phyloP scores from a whole-genome alignment of 345 rosid genomes.

The Lenwebbia sp. region DNA sequence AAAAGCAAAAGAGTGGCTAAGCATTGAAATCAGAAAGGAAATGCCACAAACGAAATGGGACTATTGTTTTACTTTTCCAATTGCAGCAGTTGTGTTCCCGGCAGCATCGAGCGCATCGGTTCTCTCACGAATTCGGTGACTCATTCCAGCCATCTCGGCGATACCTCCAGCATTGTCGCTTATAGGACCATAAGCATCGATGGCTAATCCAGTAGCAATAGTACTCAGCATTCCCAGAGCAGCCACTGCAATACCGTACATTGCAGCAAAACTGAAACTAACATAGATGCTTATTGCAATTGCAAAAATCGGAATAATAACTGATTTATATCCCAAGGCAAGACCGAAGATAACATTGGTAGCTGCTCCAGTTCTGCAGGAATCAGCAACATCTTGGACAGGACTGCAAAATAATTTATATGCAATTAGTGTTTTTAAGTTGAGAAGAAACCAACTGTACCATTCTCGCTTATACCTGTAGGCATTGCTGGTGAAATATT shows the following conservation, averaged over 20 bases:
- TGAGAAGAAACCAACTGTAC: neutral
- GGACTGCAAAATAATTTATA: slow-evolving; percentile 7
- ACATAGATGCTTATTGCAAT: neutral
- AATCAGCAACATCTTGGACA: slow-evolving; percentile 31
- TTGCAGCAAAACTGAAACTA: neutral
- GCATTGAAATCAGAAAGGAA: neutral
- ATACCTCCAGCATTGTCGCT: neutral
- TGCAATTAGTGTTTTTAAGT: neutral
- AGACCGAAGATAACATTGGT: slow-evolving; percentile 8
- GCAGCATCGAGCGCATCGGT: neutral
- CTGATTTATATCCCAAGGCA: neutral
- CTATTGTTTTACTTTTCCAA: neutral
- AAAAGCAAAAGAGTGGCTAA: neutral
- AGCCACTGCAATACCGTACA: neutral
- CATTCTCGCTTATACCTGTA: neutral
- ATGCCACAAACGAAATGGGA: neutral
- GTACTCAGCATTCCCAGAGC: neutral
- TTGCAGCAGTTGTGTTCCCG: neutral
- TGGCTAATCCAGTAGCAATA: neutral
- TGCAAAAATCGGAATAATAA: neutral
- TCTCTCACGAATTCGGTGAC: neutral
- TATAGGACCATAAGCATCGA: neutral
- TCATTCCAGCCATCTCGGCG: neutral
- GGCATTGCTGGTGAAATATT: neutral
- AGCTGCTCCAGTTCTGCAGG: slow-evolving; percentile 28